Evolutionary conservation across 306 rosid genomes (phyloP), one percentile per base, ranked within the genome.

Genomic region (Prunus armeniaca): DNA sequence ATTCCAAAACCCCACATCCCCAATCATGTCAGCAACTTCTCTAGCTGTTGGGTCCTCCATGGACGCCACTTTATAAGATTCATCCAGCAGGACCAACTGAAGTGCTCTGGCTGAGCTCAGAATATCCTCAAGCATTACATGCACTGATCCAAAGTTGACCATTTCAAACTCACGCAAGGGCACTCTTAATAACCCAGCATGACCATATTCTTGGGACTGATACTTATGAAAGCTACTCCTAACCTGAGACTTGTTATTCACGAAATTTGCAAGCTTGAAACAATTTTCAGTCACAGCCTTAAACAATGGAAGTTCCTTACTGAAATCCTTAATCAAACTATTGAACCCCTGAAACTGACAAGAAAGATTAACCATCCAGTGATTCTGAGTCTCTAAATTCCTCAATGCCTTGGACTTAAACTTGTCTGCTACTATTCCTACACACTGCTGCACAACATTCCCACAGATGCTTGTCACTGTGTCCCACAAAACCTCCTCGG

Each of bases 331-430:
- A 57, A 91, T 79, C 80, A 94, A 83, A 70, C 86, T 86, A 52
- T 71, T 86, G 67, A 94, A 87, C 0, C 88, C 98, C 67, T 89
- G 98, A 73, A 79, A 85, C 79, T 91, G 98, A 85, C 98, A 94
- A 66, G 96, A 85, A 55, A 92, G 95, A 72, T 94, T 94, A 70
- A 94, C 93, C 98, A 94, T 94, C 97, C 97, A 91, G 65, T 81
- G 92, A 76, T 94, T 86, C 86, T 84, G 96, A 84, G 63, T 81
- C 96, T 94, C 98, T 46, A 94, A 77, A 75, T 82, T 90, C 81
- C 78, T 86, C 88, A 94, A 78, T 24, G 98, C 98, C 78, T 89
- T 94, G 22, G 89, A 73, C 73, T 83, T 91, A 65, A 94, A 94
- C 83, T 76, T 90, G 85, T 94, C 98, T 3, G 98, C 93, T 63